Evolutionary conservation across 208 protist genomes (phyloP).

Genomic region (Crithidia bombi): DNA sequence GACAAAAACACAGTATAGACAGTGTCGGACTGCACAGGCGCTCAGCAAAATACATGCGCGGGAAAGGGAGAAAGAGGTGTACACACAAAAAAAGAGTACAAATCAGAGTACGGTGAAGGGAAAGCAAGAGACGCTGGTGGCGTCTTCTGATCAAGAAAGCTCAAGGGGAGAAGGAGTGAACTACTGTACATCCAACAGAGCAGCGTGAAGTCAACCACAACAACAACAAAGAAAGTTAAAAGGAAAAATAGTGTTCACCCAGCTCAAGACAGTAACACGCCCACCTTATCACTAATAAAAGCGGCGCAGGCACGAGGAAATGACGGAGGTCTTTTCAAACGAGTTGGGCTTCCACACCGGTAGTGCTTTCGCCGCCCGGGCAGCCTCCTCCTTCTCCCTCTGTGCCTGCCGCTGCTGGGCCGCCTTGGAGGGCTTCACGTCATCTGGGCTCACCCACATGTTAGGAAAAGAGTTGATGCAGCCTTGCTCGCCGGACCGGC

Average conservation of each 20-base stretch:
- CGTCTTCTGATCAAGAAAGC: background rate
- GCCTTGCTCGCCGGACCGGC: slow-evolving; percentile 49
- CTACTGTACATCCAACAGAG: background rate
- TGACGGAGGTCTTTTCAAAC: slow-evolving; percentile 71
- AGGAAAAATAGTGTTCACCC: slow-evolving; percentile 7
- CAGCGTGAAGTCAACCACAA: background rate
- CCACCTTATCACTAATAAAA: slow-evolving; percentile 63
- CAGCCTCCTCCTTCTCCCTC: slow-evolving; percentile 38
- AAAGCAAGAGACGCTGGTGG: background rate
- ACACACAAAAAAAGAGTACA: too few relatives aligned
- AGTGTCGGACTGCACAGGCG: too few relatives aligned
- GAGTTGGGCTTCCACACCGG: slow-evolving; percentile 84
- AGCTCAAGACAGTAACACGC: slow-evolving; percentile 3
- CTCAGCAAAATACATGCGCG: too few relatives aligned
- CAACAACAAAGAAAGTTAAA: slow-evolving; percentile 15
- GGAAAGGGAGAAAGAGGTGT: too few relatives aligned
- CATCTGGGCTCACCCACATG: slow-evolving; percentile 59
- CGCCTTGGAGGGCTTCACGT: slow-evolving; percentile 35
- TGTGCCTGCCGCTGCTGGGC: slow-evolving; percentile 31
- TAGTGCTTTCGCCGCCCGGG: slow-evolving; percentile 33
- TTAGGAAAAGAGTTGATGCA: slow-evolving; percentile 82
- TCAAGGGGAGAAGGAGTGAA: background rate
- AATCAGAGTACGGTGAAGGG: too few relatives aligned
- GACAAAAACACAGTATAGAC: too few relatives aligned
- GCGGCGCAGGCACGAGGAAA: slow-evolving; percentile 78